Percentiles rank a stretch among this genome's conserved stretches.
phyloP scores from a whole-genome alignment of 2,329 filamentous ascomycete genomes.

The Lasiodiplodia sp. region DNA sequence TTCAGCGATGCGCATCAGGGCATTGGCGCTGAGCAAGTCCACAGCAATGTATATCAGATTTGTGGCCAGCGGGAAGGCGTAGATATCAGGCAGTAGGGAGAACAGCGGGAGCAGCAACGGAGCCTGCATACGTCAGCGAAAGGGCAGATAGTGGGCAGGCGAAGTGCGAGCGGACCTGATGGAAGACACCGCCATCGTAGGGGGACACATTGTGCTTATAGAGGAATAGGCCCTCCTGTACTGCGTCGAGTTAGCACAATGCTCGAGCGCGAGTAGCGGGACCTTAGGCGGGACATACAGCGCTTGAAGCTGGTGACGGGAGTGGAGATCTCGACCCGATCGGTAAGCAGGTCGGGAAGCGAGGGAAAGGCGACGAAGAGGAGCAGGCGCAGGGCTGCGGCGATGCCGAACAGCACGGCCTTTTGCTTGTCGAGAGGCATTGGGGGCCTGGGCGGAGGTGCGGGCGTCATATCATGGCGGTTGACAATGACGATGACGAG shows the following conservation, averaged over 20 bases:
- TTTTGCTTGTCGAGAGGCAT: slow-evolving; percentile 67
- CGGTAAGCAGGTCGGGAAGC: slow-evolving; percentile 83
- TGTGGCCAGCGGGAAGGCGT: slow-evolving; percentile 73
- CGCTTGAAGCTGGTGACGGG: slow-evolving; percentile 98
- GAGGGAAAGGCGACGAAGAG: slow-evolving; percentile 83
- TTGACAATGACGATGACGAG: background rate
- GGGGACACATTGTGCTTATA: slow-evolving; percentile 97
- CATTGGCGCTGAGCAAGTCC: slow-evolving; percentile 82
- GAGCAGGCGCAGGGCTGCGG: slow-evolving; percentile 78
- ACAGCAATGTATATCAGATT: slow-evolving; percentile 80
- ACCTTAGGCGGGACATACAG: slow-evolving; percentile 63
- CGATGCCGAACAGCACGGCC: slow-evolving; percentile 74
- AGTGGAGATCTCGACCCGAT: slow-evolving; percentile 94
- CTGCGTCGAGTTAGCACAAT: slow-evolving; percentile 53
- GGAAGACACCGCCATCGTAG: slow-evolving; percentile 89
- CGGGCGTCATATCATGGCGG: slow-evolving; percentile 23
- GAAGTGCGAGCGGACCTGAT: slow-evolving; percentile 59
- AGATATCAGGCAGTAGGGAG: slow-evolving; percentile 79
- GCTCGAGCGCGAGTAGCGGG: background rate
- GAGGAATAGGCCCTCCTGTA: slow-evolving; percentile 95
- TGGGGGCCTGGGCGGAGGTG: slow-evolving; percentile 11
- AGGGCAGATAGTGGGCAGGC: background rate
- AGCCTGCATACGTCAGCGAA: slow-evolving; percentile 62
- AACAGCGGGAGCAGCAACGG: slow-evolving; percentile 91
- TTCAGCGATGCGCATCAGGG: slow-evolving; percentile 79